Evolutionary conservation across 495 filamentous ascomycete species (phyloP), one percentile per base, ranked within the genome.

Genomic region (Thermothielavioides terrestris): DNA sequence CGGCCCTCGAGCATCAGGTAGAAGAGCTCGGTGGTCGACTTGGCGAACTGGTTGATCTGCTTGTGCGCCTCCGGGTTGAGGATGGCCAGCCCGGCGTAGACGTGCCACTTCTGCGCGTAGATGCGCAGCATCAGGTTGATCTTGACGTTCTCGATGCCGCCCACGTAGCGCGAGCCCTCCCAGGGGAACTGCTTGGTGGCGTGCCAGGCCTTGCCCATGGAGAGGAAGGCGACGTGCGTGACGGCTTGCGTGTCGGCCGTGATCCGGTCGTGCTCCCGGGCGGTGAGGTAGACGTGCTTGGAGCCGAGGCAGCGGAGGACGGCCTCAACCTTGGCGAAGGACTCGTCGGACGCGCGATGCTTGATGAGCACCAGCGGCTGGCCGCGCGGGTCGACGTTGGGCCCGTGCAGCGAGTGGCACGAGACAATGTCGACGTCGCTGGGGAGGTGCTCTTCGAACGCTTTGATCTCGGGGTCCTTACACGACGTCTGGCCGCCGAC

Each of bases 131-230:
- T 97, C 52, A 96, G 80, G 67, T 98, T 98, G 68, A 96, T 96
- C 72, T 98, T 98, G 62, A 97, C 88, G 68, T 98, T 98, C 71
- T 98, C 92, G 62, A 98, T 95, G 21, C 94, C 92, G 43, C 92
- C 91, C 3, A 94, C 77, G 72, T 95, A 98, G 50, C 91, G 88
- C 6, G 81, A 78, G 38, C 86, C 81, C 56, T 98, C 92, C 92
- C 92, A 98, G 2, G 92, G 92, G 58, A 95, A 97, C 58, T 96
- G 88, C 26, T 82, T 72, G 64, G 88, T 95, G 20, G 89, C 88
- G 55, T 84, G 82, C 92, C 92, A 98, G 28, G 92, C 92, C 32
- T 89, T 89, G 45, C 92, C 92, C 92, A 98, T 98, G 67, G 81
- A 86, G 36, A 98, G 74, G 65, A 98, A 98, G 14, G 94, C 92